Evolutionary conservation across 139 green algal genomes (phyloP), one percentile per base, ranked within the genome.

Genomic region (Chlorella sorokiniana): DNA sequence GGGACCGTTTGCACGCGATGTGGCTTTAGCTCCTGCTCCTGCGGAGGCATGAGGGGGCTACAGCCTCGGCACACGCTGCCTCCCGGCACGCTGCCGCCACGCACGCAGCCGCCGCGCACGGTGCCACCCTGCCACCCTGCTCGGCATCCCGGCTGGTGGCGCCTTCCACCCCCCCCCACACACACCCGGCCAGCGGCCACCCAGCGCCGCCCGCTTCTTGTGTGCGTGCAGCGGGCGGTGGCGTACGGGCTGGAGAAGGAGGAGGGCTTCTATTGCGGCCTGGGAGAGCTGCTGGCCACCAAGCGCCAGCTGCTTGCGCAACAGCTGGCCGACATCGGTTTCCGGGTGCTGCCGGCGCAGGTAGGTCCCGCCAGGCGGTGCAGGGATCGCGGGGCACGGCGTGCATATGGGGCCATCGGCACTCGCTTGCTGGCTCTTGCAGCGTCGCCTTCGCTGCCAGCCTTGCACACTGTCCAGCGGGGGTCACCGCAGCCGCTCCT

Each of bases 171-270:
- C 22, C 4, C 2, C 3, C 8, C 22, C 20, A 65, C 4, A 10
- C 59, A 4, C 59, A 65, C 59, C 59, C 20, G 25, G 23, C 9
- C 25, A 25, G 25, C 23, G 33, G 3, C 23, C 23, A 37, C 25
- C n/a, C 62, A 23, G 31, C 62, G 31, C 62, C 5, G 40, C 5
- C 31, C 62, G 2, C 61, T 68, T 68, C 11, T 41, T 10, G 9
- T 1, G 16, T 51, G 40, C 27, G 14, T 64, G 70, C 70, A 96
- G 86, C 85, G 84, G 22, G 92, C 90, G 0, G 92, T 96, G 4
- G 92, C 91, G 27, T 65, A 92, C 68, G 93, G 93, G 2, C 77
- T 97, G 33, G 83, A 92, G n/a, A 54, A 93, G 9, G 91, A 94
- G 62, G 35, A 71, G 11, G 61, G 35, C 38, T 96, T 94, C 62